Evolutionary conservation across 108 stramenopile species (phyloP).

Genomic region (Nitzschia sp.): DNA sequence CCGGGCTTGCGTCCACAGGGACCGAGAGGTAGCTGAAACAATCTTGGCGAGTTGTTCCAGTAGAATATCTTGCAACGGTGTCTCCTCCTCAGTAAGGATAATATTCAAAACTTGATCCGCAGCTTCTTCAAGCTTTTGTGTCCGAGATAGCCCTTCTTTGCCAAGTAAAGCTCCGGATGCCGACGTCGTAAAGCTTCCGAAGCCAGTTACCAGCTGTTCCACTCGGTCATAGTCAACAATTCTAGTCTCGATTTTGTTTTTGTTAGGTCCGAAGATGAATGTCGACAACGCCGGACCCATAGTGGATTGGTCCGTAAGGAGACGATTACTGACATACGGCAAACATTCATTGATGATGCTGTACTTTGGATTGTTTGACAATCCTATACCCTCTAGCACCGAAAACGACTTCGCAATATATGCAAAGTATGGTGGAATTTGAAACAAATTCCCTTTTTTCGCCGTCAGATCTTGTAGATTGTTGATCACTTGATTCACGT

Average conservation of each 20-base stretch:
- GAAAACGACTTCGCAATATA: conserved; percentile 93
- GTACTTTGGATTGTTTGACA: conserved; percentile 88
- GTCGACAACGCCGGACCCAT: conserved; percentile 87
- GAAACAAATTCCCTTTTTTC: conserved; percentile 51
- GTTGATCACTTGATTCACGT: conserved; percentile 85
- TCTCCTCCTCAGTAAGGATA: conserved; percentile 77
- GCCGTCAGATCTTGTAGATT: conserved; percentile 86
- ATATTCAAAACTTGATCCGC: conserved; percentile 79
- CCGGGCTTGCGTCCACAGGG: conserved; percentile 62
- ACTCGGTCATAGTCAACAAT: conserved; percentile 82
- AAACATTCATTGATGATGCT: conserved; percentile 95
- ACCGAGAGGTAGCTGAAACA: conserved; percentile 60
- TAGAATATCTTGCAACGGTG: conserved; percentile 79
- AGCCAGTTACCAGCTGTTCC: conserved; percentile 80
- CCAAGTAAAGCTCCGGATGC: conserved; percentile 63
- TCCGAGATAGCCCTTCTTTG: conserved; percentile 43
- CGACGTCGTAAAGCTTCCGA: conserved; percentile 77
- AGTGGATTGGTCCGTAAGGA: conserved; percentile 89
- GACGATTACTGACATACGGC: conserved; percentile 90
- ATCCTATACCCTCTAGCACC: conserved; percentile 94
- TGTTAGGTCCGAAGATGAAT: conserved; percentile 93
- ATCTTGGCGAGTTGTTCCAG: conserved; percentile 87
- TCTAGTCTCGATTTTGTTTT: conserved; percentile 63
- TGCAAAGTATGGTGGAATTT: conserved; percentile 83
- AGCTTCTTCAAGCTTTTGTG: conserved; percentile 56